These are phyloP conservation scores for Ceratocystis albifundus DNA, from an alignment of 2,329 filamentous ascomycete species.

Conservation along the genomic window DNA sequence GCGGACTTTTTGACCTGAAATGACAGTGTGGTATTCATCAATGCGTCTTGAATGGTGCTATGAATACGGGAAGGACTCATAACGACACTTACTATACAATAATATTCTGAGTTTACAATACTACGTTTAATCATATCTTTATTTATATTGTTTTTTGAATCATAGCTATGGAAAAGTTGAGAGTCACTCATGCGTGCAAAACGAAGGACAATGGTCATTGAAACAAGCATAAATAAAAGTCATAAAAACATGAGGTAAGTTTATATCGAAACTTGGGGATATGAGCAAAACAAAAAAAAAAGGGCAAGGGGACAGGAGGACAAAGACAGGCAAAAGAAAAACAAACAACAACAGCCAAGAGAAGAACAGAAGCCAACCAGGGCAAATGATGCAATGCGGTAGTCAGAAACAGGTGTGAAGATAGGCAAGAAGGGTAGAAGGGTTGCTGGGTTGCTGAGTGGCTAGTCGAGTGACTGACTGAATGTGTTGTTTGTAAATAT, in stretches of 20 bases:
- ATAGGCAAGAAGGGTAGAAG: slow-evolving; percentile 1
- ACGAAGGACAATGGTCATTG: slow-evolving; percentile 4
- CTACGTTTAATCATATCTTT: neutral
- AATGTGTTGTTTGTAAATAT: neutral
- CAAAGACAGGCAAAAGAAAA: neutral
- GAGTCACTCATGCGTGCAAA: neutral
- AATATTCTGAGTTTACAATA: no score
- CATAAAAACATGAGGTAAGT: slow-evolving; percentile 4
- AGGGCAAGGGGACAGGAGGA: neutral
- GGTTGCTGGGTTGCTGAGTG: neutral
- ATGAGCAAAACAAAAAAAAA: neutral
- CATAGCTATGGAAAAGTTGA: no score
- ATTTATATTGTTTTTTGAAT: neutral
- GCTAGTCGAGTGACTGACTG: neutral
- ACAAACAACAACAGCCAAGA: neutral
- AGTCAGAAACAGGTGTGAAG: neutral
- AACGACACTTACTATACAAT: no score
- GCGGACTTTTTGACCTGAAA: slow-evolving; percentile 28
- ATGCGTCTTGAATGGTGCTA: no score
- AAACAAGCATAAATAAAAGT: slow-evolving; percentile 10
- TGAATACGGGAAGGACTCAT: no score
- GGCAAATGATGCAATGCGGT: no score
- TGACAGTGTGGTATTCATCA: no score
- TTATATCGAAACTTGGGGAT: neutral
- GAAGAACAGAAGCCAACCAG: neutral